Evolutionary conservation across 1,284 basidiomycete genomes (phyloP).

Genomic region (Phylloporus sp.): DNA sequence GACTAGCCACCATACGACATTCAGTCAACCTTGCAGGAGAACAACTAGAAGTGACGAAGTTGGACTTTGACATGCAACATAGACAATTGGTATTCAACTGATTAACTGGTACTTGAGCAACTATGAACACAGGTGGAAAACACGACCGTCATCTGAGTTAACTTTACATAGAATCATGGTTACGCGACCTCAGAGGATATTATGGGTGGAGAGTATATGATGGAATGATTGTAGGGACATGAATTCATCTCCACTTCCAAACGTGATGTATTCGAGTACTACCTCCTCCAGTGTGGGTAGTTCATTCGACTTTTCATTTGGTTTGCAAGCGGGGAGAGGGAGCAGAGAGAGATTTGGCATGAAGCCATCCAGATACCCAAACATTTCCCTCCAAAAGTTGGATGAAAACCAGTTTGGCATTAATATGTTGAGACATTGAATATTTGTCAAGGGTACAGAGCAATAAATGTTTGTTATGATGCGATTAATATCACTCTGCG

Average conservation of each 20-base stretch:
- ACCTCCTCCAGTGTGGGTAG: not conserved
- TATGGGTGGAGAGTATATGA: too few species aligned
- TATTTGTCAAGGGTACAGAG: not conserved
- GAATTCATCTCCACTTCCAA: not conserved
- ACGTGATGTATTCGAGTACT: not conserved
- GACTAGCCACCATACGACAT: too few species aligned
- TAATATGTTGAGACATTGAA: not conserved
- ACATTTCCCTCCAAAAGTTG: not conserved
- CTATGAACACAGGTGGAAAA: too few species aligned
- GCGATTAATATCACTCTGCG: not conserved
- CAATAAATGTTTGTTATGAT: not conserved
- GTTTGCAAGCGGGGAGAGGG: not conserved
- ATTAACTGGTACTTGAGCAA: too few species aligned
- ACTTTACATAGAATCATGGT: too few species aligned
- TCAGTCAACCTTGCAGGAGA: too few species aligned
- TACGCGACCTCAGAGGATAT: too few species aligned
- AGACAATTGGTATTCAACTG: too few species aligned
- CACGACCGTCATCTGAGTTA: too few species aligned
- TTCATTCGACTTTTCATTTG: not conserved
- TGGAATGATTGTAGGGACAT: rapidly evolving
- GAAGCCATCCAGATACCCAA: not conserved
- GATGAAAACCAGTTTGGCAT: not conserved
- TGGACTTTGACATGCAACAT: too few species aligned
- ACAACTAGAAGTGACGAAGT: too few species aligned
- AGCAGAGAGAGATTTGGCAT: not conserved